Base-by-base conservation (phyloP, 2,329 filamentous ascomycete species). In the Ophiosphaerella herpotricha region DNA sequence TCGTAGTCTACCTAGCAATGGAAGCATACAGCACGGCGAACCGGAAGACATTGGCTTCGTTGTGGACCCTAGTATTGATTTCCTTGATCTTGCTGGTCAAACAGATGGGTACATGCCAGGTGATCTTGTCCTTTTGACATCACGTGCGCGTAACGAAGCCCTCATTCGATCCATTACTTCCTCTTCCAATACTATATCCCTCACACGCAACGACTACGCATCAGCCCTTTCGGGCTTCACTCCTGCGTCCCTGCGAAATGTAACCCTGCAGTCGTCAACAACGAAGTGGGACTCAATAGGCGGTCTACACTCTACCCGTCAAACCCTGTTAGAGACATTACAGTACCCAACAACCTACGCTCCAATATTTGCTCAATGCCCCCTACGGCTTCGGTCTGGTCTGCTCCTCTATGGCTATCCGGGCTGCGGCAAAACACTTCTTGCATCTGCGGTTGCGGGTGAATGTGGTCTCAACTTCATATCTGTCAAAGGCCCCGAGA, bases 391-490 rank as follows among this genome's bases (percentile, higher is more conserved):
- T 4, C 90, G 94, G 9, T 97, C 93, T 7, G 94, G 94, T 45
- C 81, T 99, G 2, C 81, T 99, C 3, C 82, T 99, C 0, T 99
- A 99, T 69, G 94, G 94, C 24, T 97, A 89, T 66, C 94, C 94
- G 0, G 94, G 94, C 2, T 97, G 94, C 67, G 95, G 95, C 54
- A 99, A 99, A 76, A 99, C 94, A 0, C 82, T 99, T 7, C 84
- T 99, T 8, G 94, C 95, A 16, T 96, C 90, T 50, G 94, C 94
- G 0, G 93, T 99, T n/a, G 94, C 95, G 11, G 93, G 93, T 48
- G 94, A 99, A 76, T 97, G 93, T 67, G 93, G 93, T 0, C 85
- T 99, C 53, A 99, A 99, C 74, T 99, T 99, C 75, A 99, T 99
- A 74, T 92, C 88, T 35, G 94, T 99, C 67, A 99, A 99, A 76